phyloP scores from a whole-genome alignment of 768 basidiomycete genomes.

The Pulveroboletus ravenelii region DNA sequence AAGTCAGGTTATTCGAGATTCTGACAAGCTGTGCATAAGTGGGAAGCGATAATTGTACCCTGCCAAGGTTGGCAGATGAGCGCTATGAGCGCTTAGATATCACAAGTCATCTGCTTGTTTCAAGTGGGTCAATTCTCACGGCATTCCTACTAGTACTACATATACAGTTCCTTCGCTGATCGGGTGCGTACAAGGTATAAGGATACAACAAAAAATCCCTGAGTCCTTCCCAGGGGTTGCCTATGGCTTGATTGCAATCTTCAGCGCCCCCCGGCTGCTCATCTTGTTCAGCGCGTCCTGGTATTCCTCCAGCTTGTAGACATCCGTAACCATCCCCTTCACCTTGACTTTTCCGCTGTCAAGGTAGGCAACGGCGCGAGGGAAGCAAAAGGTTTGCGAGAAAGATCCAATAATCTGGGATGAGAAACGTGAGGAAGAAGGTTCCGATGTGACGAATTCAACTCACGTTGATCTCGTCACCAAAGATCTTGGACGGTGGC shows the following conservation, averaged over 20 bases:
- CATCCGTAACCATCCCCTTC: slow-evolving; percentile 74
- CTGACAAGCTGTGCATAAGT: too few relatives aligned
- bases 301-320: slow-evolving; percentile 65
- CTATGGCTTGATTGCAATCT: slow-evolving; percentile 58
- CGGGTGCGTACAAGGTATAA: slow-evolving; percentile 17
- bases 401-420: slow-evolving; percentile 83
- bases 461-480: slow-evolving; percentile 60
- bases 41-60: slow-evolving; percentile 4
- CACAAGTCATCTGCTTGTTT: background rate
- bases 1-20: too few relatives aligned
- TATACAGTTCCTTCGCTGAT: background rate
- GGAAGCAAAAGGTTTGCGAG: slow-evolving; percentile 87
- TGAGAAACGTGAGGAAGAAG: background rate
- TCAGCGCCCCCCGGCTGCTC: slow-evolving; percentile 56
- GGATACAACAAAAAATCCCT: slow-evolving; percentile 11
- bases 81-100: too few relatives aligned
- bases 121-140: background rate
- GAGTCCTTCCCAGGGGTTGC: background rate
- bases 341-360: slow-evolving; percentile 80
- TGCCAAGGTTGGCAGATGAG: background rate
- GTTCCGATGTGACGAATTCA: background rate
- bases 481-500: slow-evolving; percentile 79
- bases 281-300: slow-evolving; percentile 71
- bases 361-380: slow-evolving; percentile 83
- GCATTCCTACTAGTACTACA: background rate